Evolutionary conservation across 2,329 filamentous ascomycete species (phyloP), one percentile per base, ranked within the genome.

Genomic region (Magnaporthiopsis rhizophila): DNA sequence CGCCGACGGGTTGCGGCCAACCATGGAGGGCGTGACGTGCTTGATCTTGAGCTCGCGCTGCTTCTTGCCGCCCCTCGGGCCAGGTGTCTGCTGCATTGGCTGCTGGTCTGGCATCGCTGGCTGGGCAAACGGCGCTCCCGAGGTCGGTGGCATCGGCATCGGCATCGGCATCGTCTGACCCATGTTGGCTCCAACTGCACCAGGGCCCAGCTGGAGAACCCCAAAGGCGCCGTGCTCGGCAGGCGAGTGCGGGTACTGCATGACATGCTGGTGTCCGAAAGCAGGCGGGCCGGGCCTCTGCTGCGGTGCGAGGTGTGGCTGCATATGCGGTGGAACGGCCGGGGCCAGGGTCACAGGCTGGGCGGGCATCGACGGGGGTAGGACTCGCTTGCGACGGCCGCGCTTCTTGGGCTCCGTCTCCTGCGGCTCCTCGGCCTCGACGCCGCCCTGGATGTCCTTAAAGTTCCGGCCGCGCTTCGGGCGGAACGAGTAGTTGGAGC

Each of bases 391-490:
- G 34, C 62, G 62, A 21, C 60, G 59, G 21, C 64, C 66, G 12
- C 63, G 67, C 15, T 66, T 66, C 65, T 73, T 73, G 30, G 69
- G 65, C 11, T 68, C 69, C 6, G 66, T 32, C 11, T 59, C 32
- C 11, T 68, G 66, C 12, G 58, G 61, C 50, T 73, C 72, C 0
- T 73, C 73, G 45, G 77, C 75, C 5, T 72, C 66, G 15, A 72
- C 74, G 21, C 78, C 77, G 18, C 74, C 74, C 1, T 75, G 79
- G 59, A 80, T 78, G 5, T 83, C 78, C 1, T 78, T 77, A 74
- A 83, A 84, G 62, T 81, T 80, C 68, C 82, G 82, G 69, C 82
- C 81, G 11, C 81, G 78, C 71, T 84, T 85, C 34, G 82, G 81
- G 4, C 83, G 78, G 66, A 85, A 79, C 0, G 83, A 83, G 69